Percentiles rank a stretch among this genome's conserved stretches.
These are phyloP conservation scores for Linanthus parryae DNA, from an alignment of 148 eudicot genomes.

Conservation along the genomic window DNA sequence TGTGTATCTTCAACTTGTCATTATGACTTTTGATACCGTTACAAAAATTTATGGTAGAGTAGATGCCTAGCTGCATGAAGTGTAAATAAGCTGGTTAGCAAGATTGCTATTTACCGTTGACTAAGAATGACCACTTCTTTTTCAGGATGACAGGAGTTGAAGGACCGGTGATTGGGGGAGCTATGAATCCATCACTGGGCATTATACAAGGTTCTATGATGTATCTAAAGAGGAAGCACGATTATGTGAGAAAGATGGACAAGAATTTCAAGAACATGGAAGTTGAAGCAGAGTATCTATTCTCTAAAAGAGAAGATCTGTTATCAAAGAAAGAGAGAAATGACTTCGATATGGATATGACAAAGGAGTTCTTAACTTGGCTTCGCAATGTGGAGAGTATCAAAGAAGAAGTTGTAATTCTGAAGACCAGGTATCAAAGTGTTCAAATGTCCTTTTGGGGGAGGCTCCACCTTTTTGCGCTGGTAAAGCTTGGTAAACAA, in stretches of 20 bases:
- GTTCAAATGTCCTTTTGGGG: not conserved
- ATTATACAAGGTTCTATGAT: no score
- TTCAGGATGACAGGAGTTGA: no score
- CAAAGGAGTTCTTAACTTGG: not conserved
- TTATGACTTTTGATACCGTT: no score
- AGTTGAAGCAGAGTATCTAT: not conserved
- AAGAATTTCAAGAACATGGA: not conserved
- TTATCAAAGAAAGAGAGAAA: not conserved
- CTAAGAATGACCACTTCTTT: no score
- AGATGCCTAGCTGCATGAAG: no score
- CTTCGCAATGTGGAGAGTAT: not conserved
- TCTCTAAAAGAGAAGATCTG: not conserved
- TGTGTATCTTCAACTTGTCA: no score
- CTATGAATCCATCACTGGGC: no score
- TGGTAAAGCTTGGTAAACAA: not conserved
- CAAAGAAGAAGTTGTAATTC: not conserved
- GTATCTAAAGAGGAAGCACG: no score
- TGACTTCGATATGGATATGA: not conserved
- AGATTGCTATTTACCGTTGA: no score
- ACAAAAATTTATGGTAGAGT: no score
- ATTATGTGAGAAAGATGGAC: not conserved
- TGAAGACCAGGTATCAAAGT: not conserved
- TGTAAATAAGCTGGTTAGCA: no score
- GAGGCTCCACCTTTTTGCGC: not conserved
- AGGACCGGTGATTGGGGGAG: no score